Evolutionary conservation across 768 basidiomycete genomes (phyloP), one percentile per base, ranked within the genome.

Genomic region (Strobilomyces confusus): DNA sequence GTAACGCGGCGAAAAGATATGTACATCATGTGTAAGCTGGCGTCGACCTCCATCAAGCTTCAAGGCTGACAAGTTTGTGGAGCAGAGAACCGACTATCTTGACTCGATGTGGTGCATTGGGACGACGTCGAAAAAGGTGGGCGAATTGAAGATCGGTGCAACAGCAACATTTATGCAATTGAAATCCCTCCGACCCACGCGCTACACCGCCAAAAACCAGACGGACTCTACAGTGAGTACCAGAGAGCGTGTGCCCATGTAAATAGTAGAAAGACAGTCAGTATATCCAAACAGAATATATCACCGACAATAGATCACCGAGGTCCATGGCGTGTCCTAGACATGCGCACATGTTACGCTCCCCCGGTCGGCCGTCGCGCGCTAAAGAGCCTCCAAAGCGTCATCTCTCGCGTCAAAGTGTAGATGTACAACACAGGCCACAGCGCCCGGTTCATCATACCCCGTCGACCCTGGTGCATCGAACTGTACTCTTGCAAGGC

Each of bases 401-500:
- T 5, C 50, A 46, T 41, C 14, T 4, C 25, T 9, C 1, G 2
- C 2, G 55, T 19, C 15, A 17, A 14, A 0, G 0, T 4, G 26
- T 43, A 44, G 25, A 22, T 2, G 17, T 26, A 64, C 37, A 59
- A 52, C 14, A 45, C 3, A 9, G 67, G 67, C 67, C 67, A 69
- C 8, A 15, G 44, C 17, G 49, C 13, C 22, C 67, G 66, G 26
- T 22, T 46, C 36, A 60, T 4, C 15, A 60, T 6, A 17, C 49
- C 0, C 11, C 9, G 15, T 34, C 55, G 55, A 2, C 40, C 41
- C 0, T 50, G 36, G 45, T 71, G 67, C 43, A 69, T 60, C 19
- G 54, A 26, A 25, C 65, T 69, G 17, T 62, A 45, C 8, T 51
- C 43, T 8, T 82, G 82, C 57, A 81, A 74, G 9, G 82, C 77